Base-by-base conservation (phyloP, 257 asterid species). In the Nicotiana otophora region DNA sequence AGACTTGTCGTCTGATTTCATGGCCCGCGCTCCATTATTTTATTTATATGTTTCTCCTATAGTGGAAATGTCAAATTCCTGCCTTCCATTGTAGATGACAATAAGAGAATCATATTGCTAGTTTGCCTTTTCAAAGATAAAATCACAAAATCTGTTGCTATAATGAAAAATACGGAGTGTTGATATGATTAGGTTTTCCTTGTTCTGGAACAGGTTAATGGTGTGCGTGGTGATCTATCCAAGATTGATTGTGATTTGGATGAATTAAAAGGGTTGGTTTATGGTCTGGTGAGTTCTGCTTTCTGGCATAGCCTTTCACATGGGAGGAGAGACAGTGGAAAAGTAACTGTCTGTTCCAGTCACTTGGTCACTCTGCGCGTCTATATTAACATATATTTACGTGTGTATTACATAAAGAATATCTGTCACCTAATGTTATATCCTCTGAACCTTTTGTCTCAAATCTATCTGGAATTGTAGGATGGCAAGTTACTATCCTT, bases 401-500 rank as follows among this genome's bases (percentile, higher is more conserved):
- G 7, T 39, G 0, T 42, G n/a, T 48, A 23, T 20, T 46, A 23
- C 79, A 14, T 46, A 72, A 9, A 46, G 19, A 20, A 20, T 23
- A 60, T 62, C 3, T 80, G 65, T 76, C 54, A 54, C 19, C 30
- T 23, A 17, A 42, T 36, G 58, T 34, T 62, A 46, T 69, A 33
- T 51, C 39, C 15, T 30, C 20, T 46, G 33, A 28, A 48, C 62
- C 76, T 36, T 34, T 39, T 51, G 26, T 62, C 65, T 60, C 83
- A 69, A 36, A 1, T 31, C 2, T 64, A 68, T 76, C 20, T 85
- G 83, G 66, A 30, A 31, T 82, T 88, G 91, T 91, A 94, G 98
- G 97, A 89, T 87, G 97, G 90, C 77, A 93, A 88, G 81, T 85
- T 95, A 63, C 90, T 86, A 55, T 87, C 98, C 5, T 66, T 95